Percentiles rank a stretch among this genome's conserved stretches.
Conservation (phyloP, 2,329 filamentous ascomycete genomes). For the Aureobasidium sp. region DNA sequence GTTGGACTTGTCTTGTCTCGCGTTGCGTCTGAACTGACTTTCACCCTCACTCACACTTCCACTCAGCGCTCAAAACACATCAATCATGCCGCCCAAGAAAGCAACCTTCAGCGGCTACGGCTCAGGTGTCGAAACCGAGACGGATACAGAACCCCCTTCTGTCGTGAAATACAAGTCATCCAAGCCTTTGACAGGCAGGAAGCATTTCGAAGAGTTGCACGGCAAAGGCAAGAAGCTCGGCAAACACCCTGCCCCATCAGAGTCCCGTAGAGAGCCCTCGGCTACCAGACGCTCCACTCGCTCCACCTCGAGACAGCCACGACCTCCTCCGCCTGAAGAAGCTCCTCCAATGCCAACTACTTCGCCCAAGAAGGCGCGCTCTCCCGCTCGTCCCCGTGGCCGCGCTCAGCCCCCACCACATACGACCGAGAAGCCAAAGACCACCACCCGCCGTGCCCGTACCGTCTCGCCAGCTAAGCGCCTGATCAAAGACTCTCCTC, state of each 20-base stretch:
- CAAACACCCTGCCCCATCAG: not conserved
- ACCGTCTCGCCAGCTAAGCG: not conserved
- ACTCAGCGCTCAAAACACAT: not conserved
- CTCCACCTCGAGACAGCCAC: not conserved
- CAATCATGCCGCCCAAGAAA: not conserved
- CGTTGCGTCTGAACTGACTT: not conserved
- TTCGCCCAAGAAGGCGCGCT: not conserved
- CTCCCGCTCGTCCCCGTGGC: not conserved
- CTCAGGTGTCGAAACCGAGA: not conserved
- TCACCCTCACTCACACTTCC: not conserved
- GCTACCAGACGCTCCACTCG: not conserved
- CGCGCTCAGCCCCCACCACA: not conserved
- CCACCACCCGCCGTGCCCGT: not conserved
- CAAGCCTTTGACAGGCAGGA: not conserved
- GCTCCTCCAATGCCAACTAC: not conserved
- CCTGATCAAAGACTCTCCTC: slow-evolving; percentile 1
- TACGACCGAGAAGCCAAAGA: not conserved
- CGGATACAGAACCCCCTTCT: not conserved
- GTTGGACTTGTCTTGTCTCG: not conserved
- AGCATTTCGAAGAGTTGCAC: not conserved
- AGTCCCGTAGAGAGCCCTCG: not conserved
- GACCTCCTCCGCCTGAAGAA: not conserved
- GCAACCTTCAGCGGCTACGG: not conserved
- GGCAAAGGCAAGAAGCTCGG: not conserved
- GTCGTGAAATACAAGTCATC: too few relatives aligned